Evolutionary conservation across 352 stramenopile genomes (phyloP), one percentile per base, ranked within the genome.

Genomic region (Phytophthora ramorum): DNA sequence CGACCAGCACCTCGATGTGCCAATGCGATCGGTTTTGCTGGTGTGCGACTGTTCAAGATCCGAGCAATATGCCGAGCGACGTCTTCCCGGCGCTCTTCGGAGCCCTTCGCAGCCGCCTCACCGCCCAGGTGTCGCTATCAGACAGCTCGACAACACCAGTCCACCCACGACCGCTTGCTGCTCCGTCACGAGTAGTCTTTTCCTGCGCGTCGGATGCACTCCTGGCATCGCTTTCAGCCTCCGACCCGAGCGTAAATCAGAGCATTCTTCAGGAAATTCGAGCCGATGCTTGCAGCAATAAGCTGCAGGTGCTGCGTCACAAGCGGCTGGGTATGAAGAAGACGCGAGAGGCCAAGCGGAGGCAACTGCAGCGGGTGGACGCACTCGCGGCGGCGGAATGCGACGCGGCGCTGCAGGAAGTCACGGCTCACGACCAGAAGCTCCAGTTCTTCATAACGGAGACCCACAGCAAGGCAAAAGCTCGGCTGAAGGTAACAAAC

Each of bases 1-100:
- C 22, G 22, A 24, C 22, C 22, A 24, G 22, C 22, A 24, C 22
- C 22, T 24, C 22, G 22, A 32, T 32, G 26, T 32, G 26, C 26
- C 26, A 32, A 32, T 32, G 4, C 14, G 34, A 40, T 14, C 8
- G 7, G 14, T 45, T 45, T 44, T 19, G 32, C 4, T 5, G 32
- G 34, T 45, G 24, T 48, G 50, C 51, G 51, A 63, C 60, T 41
- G 51, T 63, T 56, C 51, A 57, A 56, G 51, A 61, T 55, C 24
- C 32, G 6, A 9, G 12, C 19, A 16, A 40, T n/a, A 63, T 62
- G 61, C 24, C 38, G 17, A 63, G 44, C 28, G 63, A 50, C 32
- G 37, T 63, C 22, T 72, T 72, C 28, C 64, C 58, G 9, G 47
- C 45, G 58, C 58, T 73, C 19, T 73, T 73, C 32, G 20, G 17